phyloP scores from a whole-genome alignment of 495 filamentous ascomycete species.

The Talaromyces wortmannii region DNA sequence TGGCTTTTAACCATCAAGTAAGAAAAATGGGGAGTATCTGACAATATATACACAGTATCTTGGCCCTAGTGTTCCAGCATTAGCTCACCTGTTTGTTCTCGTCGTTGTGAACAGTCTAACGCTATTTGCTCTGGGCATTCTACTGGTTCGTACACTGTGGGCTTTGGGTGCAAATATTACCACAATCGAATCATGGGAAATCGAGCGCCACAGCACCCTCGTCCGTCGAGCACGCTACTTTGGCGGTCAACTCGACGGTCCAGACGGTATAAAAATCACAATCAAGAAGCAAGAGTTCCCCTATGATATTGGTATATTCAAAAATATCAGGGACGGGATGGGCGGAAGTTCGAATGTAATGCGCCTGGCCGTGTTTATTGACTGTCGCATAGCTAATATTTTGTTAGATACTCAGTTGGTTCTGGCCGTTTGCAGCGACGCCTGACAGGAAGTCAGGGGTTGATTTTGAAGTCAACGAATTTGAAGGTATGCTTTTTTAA shows the following conservation, averaged over 20 bases:
- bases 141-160: conserved; percentile 57
- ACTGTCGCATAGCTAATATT: conserved; percentile 1
- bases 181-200: conserved; percentile 91
- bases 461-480: conserved; percentile 75
- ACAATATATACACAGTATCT: conserved; percentile 50
- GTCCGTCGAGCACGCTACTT: conserved; percentile 51
- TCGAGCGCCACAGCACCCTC: conserved; percentile 75
- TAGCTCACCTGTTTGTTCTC: conserved; percentile 62
- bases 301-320: conserved; percentile 85
- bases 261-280: conserved; percentile 47
- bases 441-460: conserved; percentile 51
- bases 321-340: conserved; percentile 70
- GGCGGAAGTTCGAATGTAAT: conserved; percentile 50
- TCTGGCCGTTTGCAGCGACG: conserved; percentile 55
- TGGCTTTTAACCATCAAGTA: not conserved
- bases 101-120: conserved; percentile 53
- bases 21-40: not conserved
- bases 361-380: not conserved
- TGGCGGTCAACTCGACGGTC: conserved; percentile 53
- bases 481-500: conserved; percentile 56
- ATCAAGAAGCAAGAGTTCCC: conserved; percentile 74
- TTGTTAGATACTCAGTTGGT: conserved; percentile 47
- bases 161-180: conserved; percentile 57
- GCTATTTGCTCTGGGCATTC: conserved; percentile 56
- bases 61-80: conserved; percentile 58